Evolutionary conservation across 2,329 filamentous ascomycete species (phyloP), one percentile per base, ranked within the genome.

Genomic region (Aspergillus thermomutatus): DNA sequence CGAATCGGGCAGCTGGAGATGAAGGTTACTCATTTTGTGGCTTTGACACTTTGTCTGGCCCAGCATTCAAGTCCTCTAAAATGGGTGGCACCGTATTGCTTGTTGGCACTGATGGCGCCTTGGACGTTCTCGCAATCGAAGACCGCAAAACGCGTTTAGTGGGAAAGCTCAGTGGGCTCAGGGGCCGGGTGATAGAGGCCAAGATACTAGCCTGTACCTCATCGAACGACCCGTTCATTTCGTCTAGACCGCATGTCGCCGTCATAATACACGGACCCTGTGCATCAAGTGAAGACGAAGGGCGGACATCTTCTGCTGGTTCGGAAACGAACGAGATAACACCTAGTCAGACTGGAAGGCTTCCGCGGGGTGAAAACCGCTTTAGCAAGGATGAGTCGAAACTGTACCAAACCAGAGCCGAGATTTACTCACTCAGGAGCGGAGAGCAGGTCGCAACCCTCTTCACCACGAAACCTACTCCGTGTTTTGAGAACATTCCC

Each of bases 391-490:
- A 72, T 5, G 72, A 75, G 9, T 52, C 62, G 1, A 61, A 60
- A 19, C 68, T 66, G 49, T 95, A 93, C 67, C 92, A 96, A 73
- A 97, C 92, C 0, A 88, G 88, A 0, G 91, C 96, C 5, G 91
- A 97, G 64, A 79, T 97, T 0, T 96, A 93, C 73, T 97, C 92
- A 1, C 77, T 97, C 58, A 86, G 84, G 64, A 90, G 87, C n/a
- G 87, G 87, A 65, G 82, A 84, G 59, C 83, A 85, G 54, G 75
- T 97, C 54, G 83, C 87, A 26, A 88, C 90, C 0, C 78, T 97
- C 8, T 87, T 95, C 58, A 83, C 87, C 65, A 86, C 88, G 83
- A 89, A 50, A 80, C 85, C 69, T 78, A 85, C 53, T 77, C 84
- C 49, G 73, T 90, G 65, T 79, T 82, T 66, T 77, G 83, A 58